phyloP scores from a whole-genome alignment of 192 early-diverging fungal genomes.

The Dissophora ornata region DNA sequence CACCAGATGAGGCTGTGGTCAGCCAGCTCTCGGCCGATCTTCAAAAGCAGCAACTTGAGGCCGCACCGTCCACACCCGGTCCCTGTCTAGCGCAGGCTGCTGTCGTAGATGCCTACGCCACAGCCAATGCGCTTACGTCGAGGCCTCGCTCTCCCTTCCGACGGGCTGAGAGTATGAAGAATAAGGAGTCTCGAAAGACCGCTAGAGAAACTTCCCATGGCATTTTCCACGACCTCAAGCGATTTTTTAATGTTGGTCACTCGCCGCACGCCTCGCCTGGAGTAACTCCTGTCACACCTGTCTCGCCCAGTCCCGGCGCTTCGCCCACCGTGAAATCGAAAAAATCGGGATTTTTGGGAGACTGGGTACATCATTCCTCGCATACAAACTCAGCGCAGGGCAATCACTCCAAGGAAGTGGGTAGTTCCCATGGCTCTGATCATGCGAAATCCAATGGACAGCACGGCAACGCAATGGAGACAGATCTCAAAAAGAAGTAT shows the following conservation, averaged over 20 bases:
- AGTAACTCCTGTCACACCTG: not conserved
- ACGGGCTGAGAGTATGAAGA: no score
- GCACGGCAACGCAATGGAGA: conserved; percentile 34
- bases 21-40: not conserved
- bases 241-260: conserved; percentile 57
- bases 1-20: conserved; percentile 3
- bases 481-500: conserved; percentile 60
- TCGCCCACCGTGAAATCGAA: conserved; percentile 1
- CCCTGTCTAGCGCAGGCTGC: not conserved
- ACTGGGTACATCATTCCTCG: not conserved
- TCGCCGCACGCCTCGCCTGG: conserved; percentile 7
- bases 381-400: not conserved
- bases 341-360: conserved; percentile 1
- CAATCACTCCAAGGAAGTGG: not conserved
- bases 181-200: conserved; percentile 15
- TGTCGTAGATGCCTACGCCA: conserved; percentile 17
- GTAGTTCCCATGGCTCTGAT: conserved; percentile 7
- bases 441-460: not conserved
- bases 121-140: not conserved
- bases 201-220: conserved; percentile 34
- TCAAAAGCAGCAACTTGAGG: not conserved
- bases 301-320: no score
- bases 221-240: conserved; percentile 64
- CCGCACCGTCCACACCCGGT: conserved; percentile 20
- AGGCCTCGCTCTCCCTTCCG: conserved; percentile 5